A percentile compares a stretch with the other conserved stretches of the same genome.
Evolutionary conservation across 352 stramenopile genomes (phyloP).

Genomic region (Phytophthora sojae): DNA sequence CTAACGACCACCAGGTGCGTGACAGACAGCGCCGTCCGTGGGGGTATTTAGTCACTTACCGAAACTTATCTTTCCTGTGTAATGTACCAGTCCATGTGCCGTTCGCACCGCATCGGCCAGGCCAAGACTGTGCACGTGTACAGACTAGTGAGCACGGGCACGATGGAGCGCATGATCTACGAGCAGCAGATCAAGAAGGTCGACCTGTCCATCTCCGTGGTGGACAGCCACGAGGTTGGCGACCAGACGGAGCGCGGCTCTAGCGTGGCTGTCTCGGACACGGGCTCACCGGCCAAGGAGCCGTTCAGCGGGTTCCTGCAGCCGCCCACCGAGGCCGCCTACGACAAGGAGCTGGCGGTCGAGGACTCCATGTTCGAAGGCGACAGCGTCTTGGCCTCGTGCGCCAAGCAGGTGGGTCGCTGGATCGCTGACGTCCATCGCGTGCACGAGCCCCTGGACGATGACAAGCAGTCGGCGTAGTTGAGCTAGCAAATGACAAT

Average conservation of each 20-base stretch:
- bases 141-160: slow-evolving; percentile 91
- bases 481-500: not conserved
- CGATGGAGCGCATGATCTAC: slow-evolving; percentile 94
- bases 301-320: slow-evolving; percentile 72
- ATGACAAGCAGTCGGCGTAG: slow-evolving; percentile 22
- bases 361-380: slow-evolving; percentile 49
- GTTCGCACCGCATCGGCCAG: slow-evolving; percentile 91
- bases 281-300: slow-evolving; percentile 2
- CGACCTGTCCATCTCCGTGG: slow-evolving; percentile 76
- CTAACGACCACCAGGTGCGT: slow-evolving; percentile 87
- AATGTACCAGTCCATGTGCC: slow-evolving; percentile 88
- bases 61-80: slow-evolving; percentile 1
- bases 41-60: not conserved
- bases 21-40: not conserved
- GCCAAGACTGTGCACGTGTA: slow-evolving; percentile 93
- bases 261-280: not conserved
- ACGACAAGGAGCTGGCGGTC: slow-evolving; percentile 37
- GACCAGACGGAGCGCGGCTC: slow-evolving; percentile 6
- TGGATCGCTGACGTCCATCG: slow-evolving; percentile 67
- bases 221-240: slow-evolving; percentile 57
- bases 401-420: slow-evolving; percentile 56
- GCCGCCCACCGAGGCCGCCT: slow-evolving; percentile 44
- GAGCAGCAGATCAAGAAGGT: slow-evolving; percentile 92
- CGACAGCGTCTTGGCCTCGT: slow-evolving; percentile 70
- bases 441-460: slow-evolving; percentile 45